phyloP scores from a whole-genome alignment of 306 rosid species.

The Pterocarpus macrocarpus region DNA sequence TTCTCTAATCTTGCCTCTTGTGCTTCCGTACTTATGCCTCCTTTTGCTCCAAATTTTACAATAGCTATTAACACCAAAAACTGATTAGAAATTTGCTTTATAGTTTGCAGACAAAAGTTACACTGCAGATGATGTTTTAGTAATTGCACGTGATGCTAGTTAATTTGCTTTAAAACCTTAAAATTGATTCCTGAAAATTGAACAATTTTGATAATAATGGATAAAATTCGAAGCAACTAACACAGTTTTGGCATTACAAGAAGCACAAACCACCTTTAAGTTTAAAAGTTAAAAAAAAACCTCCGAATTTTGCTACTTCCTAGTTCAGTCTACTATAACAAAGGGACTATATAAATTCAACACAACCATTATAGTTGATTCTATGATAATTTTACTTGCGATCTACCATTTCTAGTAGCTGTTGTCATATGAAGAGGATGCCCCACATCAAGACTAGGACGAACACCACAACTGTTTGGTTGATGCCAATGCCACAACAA shows the following conservation, averaged over 20 bases:
- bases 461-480: slow-evolving; percentile 25
- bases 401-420: slow-evolving; percentile 14
- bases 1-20: not conserved
- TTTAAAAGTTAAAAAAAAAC: not conserved
- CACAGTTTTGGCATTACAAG: not conserved
- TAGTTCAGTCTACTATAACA: slow-evolving; percentile 2
- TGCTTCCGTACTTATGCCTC: no score
- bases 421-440: not conserved
- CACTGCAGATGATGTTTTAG: no score
- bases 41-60: not conserved
- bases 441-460: slow-evolving; percentile 18
- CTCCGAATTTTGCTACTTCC: not conserved
- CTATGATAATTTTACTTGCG: not conserved
- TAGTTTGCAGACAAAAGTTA: not conserved
- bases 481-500: slow-evolving; percentile 13
- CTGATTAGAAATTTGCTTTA: not conserved
- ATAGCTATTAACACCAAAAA: not conserved
- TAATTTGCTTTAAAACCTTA: not conserved
- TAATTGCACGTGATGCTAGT: not conserved
- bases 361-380: not conserved
- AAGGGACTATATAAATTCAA: not conserved
- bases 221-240: not conserved
- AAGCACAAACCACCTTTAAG: not conserved
- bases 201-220: not conserved
- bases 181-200: not conserved